Conservation (phyloP, 805 yeast genomes). For the Ogataea kodamae region DNA sequence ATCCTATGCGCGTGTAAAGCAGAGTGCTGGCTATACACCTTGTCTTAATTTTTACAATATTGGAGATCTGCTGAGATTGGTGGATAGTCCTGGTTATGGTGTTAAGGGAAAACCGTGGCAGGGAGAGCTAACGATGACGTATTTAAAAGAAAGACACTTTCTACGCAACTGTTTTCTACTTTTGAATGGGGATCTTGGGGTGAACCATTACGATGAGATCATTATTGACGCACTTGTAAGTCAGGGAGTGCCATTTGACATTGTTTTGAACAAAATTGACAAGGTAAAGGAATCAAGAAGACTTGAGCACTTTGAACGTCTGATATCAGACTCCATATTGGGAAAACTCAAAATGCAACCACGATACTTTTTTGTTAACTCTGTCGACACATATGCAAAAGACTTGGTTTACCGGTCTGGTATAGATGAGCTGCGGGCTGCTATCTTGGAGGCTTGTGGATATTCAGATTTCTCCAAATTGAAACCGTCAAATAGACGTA, state of each 20-base stretch:
- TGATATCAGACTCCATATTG: constrained; percentile 37
- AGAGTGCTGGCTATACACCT: constrained; percentile 43
- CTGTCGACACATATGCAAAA: constrained; percentile 32
- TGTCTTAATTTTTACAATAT: constrained; percentile 71
- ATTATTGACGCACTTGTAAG: constrained; percentile 48
- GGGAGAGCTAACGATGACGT: constrained; percentile 65
- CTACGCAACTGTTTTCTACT: constrained; percentile 59
- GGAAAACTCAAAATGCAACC: constrained; percentile 42
- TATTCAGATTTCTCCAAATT: constrained; percentile 16
- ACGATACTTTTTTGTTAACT: constrained; percentile 48
- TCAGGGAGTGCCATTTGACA: constrained; percentile 64
- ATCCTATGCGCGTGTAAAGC: constrained; percentile 42
- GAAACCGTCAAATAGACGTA: constrained; percentile 14
- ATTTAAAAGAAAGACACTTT: constrained; percentile 50
- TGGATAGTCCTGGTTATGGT: constrained; percentile 94
- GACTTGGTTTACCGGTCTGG: constrained; percentile 42
- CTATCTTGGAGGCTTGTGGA: constrained; percentile 54
- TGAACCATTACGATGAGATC: constrained; percentile 51
- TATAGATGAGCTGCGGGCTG: constrained; percentile 46
- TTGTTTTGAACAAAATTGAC: constrained; percentile 78
- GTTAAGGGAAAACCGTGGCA: constrained; percentile 59
- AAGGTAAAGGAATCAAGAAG: constrained; percentile 35
- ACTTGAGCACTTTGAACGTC: constrained; percentile 36
- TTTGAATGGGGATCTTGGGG: constrained; percentile 57
- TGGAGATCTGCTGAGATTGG: constrained; percentile 58